These are phyloP conservation scores for Neonectria coccinea DNA, from an alignment of 2,329 filamentous ascomycete species.

Conservation along the genomic window DNA sequence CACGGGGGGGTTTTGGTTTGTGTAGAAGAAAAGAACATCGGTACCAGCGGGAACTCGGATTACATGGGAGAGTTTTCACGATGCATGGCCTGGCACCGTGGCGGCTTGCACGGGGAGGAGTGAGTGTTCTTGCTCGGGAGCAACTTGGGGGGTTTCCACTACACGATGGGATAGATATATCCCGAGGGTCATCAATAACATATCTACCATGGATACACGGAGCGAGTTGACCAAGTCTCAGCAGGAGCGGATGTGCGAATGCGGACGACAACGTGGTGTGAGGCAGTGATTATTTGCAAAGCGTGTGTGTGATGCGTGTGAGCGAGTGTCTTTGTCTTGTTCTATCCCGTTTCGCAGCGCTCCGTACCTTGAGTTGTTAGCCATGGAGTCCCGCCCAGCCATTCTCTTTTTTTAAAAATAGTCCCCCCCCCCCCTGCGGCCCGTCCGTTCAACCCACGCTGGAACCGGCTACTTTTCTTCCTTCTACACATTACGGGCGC, in stretches of 20 bases:
- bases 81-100: background rate
- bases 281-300: background rate
- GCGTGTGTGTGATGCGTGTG: background rate
- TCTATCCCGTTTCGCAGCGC: slow-evolving; percentile 14
- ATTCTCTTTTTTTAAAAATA: slow-evolving; percentile 25
- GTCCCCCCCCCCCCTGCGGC: background rate
- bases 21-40: background rate
- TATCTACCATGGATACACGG: background rate
- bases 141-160: background rate
- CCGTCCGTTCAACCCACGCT: background rate
- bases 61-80: background rate
- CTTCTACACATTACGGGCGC: slow-evolving; percentile 1
- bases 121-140: background rate
- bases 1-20: background rate
- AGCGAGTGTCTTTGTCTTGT: slow-evolving; percentile 1
- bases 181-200: background rate
- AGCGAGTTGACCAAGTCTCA: background rate
- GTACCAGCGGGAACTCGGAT: background rate
- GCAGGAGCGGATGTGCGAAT: background rate
- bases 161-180: background rate
- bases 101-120: background rate
- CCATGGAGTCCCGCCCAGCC: slow-evolving; percentile 18
- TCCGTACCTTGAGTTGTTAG: slow-evolving; percentile 17
- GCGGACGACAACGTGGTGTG: background rate
- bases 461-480: background rate